These are phyloP conservation scores for Chloromonas sp. DNA, from an alignment of 163 green algal species.

Conservation along the genomic window DNA sequence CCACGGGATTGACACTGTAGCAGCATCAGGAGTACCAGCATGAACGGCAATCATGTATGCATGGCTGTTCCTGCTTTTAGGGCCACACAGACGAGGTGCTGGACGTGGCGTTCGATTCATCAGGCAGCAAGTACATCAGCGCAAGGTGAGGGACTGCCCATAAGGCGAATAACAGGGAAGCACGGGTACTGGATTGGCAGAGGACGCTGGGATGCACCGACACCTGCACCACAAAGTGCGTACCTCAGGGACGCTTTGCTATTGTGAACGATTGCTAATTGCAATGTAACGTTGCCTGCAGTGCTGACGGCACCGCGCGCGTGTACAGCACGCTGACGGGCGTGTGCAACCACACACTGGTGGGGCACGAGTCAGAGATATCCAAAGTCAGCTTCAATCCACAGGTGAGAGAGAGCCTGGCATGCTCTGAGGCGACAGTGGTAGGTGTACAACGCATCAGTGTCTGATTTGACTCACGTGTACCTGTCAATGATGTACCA, in stretches of 20 bases:
- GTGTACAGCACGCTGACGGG: conserved; percentile 46
- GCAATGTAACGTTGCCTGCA: neutral
- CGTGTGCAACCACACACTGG: conserved; percentile 45
- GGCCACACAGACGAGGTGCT: conserved; percentile 46
- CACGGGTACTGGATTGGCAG: too few relatives aligned
- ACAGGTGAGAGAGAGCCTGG: conserved; percentile 19
- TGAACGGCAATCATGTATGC: too few relatives aligned
- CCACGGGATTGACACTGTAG: too few relatives aligned
- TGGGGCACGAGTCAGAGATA: conserved; percentile 68
- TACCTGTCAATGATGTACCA: neutral
- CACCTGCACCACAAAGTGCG: too few relatives aligned
- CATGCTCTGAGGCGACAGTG: too few relatives aligned
- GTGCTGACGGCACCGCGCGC: conserved; percentile 55
- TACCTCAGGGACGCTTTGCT: too few relatives aligned
- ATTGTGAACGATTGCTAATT: too few relatives aligned
- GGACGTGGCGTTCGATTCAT: conserved; percentile 62
- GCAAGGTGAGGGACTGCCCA: conserved; percentile 17
- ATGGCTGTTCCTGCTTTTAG: conserved; percentile 15
- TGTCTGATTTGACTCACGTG: neutral
- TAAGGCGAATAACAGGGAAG: too few relatives aligned
- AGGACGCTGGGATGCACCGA: too few relatives aligned
- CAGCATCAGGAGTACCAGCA: too few relatives aligned
- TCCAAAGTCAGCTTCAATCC: conserved; percentile 70
- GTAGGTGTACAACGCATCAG: too few relatives aligned
- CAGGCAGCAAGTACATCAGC: conserved; percentile 51